These are phyloP conservation scores for Atkinsonella texensis DNA, from an alignment of 2,329 filamentous ascomycete genomes.

Conservation along the genomic window DNA sequence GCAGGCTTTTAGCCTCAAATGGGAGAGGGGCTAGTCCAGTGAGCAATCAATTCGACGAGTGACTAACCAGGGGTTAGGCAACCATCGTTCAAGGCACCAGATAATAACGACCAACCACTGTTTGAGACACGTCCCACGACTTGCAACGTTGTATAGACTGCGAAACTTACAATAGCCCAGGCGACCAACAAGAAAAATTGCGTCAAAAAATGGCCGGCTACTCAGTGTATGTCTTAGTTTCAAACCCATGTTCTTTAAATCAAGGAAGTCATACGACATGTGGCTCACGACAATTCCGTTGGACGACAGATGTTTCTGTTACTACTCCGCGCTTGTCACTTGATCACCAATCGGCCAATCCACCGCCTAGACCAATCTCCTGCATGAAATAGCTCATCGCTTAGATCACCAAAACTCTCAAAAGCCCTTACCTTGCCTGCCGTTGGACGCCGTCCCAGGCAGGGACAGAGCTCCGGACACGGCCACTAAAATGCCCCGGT, in stretches of 20 bases:
- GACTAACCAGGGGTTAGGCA: not conserved
- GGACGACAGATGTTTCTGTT: not conserved
- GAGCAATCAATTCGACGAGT: not conserved
- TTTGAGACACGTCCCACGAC: not conserved
- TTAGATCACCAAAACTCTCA: not conserved
- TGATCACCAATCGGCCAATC: conserved; percentile 3
- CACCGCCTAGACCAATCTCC: conserved; percentile 3
- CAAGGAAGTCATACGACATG: not conserved
- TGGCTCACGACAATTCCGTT: not conserved
- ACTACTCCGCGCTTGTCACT: not conserved
- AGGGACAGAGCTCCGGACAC: not conserved
- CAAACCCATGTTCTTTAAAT: not conserved
- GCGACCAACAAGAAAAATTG: no score
- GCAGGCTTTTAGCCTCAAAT: not conserved
- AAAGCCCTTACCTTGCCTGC: not conserved
- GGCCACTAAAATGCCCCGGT: not conserved
- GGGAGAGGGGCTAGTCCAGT: not conserved
- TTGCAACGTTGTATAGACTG: not conserved
- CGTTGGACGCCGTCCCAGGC: conserved; percentile 2
- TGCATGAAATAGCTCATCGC: not conserved
- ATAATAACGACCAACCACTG: not conserved
- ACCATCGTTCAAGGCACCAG: not conserved
- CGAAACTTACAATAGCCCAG: no score
- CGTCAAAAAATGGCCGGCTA: not conserved
- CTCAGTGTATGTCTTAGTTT: not conserved